Evolutionary conservation across 768 basidiomycete genomes (phyloP).

Genomic region (Suillus lakei): DNA sequence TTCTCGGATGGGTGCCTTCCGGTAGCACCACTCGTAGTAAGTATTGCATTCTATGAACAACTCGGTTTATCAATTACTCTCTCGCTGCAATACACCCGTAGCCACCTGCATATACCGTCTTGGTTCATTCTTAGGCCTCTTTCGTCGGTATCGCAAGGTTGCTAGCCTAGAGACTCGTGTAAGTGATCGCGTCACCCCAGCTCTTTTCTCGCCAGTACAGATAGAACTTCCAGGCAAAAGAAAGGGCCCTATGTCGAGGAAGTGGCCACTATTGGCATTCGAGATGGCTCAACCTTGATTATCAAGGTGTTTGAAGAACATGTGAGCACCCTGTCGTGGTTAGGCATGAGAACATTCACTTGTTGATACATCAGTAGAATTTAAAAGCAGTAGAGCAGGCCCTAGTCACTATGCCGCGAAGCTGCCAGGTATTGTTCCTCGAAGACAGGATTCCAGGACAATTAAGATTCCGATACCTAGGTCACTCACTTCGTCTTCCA

Average conservation of each 20-base stretch:
- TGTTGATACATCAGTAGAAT: constrained; percentile 54
- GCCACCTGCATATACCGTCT: no score
- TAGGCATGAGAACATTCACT: constrained; percentile 14
- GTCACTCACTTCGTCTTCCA: constrained; percentile 42
- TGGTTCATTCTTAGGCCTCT: no score
- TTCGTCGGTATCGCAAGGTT: constrained; percentile 79
- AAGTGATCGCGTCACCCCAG: constrained; percentile 76
- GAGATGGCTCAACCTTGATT: constrained; percentile 74
- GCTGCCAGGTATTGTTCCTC: constrained; percentile 73
- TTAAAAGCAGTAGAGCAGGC: constrained; percentile 77
- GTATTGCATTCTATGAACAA: no score
- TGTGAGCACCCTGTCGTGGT: constrained; percentile 46
- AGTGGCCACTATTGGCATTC: constrained; percentile 79
- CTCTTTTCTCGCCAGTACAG: constrained; percentile 70
- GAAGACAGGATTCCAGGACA: constrained; percentile 70
- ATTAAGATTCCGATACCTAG: constrained; percentile 83
- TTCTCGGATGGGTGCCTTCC: no score
- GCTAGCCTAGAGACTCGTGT: constrained; percentile 74
- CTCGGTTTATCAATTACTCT: no score
- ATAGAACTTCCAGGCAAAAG: constrained; percentile 53
- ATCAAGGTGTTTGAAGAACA: constrained; percentile 81
- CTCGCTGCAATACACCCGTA: no score
- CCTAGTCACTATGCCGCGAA: constrained; percentile 78
- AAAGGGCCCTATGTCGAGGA: constrained; percentile 57
- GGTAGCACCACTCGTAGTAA: no score